Conservation (phyloP, 2,329 filamentous ascomycete species). For the Drechslerella stenobrocha region DNA sequence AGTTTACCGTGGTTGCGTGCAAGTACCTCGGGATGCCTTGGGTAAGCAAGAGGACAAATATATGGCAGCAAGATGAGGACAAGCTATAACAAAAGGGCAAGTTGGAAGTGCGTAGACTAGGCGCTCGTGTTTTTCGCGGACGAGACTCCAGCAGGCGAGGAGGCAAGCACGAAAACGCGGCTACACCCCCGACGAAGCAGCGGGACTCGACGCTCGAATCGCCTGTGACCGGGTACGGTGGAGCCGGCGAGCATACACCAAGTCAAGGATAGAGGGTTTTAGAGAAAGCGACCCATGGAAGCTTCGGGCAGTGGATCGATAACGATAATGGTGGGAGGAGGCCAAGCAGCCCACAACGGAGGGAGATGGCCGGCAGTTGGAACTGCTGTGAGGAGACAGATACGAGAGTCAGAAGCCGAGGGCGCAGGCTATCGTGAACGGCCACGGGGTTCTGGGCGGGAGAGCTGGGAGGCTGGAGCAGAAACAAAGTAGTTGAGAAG, state of each 20-base stretch:
- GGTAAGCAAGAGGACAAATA: background rate
- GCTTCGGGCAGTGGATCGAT: background rate
- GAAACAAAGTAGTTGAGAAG: background rate
- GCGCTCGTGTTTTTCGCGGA: background rate
- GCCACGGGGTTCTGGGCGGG: background rate
- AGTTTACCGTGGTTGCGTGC: conserved; percentile 8
- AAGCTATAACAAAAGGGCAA: background rate
- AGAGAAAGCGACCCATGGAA: background rate
- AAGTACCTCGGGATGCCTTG: conserved; percentile 4
- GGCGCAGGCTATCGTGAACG: background rate
- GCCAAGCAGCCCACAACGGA: background rate
- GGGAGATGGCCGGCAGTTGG: background rate
- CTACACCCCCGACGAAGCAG: background rate
- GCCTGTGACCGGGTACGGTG: background rate
- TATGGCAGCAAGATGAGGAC: background rate
- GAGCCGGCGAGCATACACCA: background rate
- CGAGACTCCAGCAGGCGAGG: background rate
- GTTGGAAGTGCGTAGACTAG: background rate
- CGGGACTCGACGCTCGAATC: background rate
- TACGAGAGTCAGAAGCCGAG: background rate
- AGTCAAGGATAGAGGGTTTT: background rate
- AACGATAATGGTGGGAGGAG: conserved; percentile 1
- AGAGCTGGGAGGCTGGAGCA: background rate
- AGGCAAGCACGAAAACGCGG: background rate
- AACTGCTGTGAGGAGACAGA: background rate